Conservation (phyloP, 2,329 filamentous ascomycete species). For the Penicillium glabrum region DNA sequence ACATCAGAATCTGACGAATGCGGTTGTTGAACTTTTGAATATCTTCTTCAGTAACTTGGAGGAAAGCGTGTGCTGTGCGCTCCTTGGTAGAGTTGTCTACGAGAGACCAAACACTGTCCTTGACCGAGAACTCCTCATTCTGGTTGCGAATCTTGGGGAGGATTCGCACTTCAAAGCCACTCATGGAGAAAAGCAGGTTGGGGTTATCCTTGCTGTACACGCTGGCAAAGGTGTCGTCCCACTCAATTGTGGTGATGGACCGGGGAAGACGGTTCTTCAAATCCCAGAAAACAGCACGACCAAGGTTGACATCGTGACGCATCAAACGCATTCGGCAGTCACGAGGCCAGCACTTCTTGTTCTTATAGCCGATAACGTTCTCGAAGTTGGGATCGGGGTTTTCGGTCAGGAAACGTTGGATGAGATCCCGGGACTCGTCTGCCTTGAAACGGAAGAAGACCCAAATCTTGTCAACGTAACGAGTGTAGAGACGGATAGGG, state of each 20-base stretch:
- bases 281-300: conserved; percentile 97
- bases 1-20: conserved; percentile 98
- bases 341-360: conserved; percentile 99
- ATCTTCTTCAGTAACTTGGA: conserved; percentile 96
- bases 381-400: conserved; percentile 99
- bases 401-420: conserved; percentile 96
- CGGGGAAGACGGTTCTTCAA: conserved; percentile 93
- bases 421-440: conserved; percentile 91
- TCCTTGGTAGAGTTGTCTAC: conserved; percentile 97
- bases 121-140: conserved; percentile 94
- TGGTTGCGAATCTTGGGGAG: conserved; percentile 92
- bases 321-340: conserved; percentile 98
- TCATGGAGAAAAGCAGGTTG: conserved; percentile 96
- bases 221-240: conserved; percentile 97
- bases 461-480: conserved; percentile 99
- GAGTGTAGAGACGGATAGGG: conserved; percentile 94
- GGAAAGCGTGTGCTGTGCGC: conserved; percentile 92
- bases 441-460: conserved; percentile 92
- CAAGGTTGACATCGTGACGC: conserved; percentile 97
- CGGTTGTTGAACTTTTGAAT: conserved; percentile 99
- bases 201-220: conserved; percentile 98
- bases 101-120: conserved; percentile 97
- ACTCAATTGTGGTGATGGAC: conserved; percentile 95
- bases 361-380: conserved; percentile 98
- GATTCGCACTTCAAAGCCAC: conserved; percentile 94